These are phyloP conservation scores for Purpureocillium lavendulum DNA, from an alignment of 2,329 filamentous ascomycete genomes.

Conservation along the genomic window DNA sequence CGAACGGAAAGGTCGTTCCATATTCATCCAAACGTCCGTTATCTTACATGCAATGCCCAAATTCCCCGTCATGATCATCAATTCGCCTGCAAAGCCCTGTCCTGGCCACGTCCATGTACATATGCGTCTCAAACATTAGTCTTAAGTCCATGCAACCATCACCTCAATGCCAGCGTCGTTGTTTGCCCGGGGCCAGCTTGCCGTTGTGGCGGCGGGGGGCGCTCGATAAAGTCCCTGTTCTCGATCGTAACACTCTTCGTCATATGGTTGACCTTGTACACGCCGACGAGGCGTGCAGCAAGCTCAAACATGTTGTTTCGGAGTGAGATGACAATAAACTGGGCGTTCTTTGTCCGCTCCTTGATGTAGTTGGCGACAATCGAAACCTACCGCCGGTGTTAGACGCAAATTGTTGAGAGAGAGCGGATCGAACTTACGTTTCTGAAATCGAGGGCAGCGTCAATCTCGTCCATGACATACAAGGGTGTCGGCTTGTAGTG, in stretches of 20 bases:
- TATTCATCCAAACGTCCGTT: no score
- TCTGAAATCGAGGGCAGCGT: slow-evolving; percentile 93
- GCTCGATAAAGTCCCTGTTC: slow-evolving; percentile 66
- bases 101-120: slow-evolving; percentile 1
- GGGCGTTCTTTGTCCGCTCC: slow-evolving; percentile 96
- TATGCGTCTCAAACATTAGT: background rate
- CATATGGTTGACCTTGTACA: slow-evolving; percentile 99
- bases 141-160: slow-evolving; percentile 4
- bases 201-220: slow-evolving; percentile 24
- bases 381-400: slow-evolving; percentile 55
- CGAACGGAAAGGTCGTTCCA: no score
- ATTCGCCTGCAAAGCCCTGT: no score
- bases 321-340: slow-evolving; percentile 97
- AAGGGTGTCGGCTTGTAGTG: slow-evolving; percentile 96
- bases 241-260: slow-evolving; percentile 88
- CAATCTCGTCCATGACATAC: slow-evolving; percentile 99
- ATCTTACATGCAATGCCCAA: no score
- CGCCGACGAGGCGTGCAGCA: slow-evolving; percentile 86
- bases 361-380: slow-evolving; percentile 99
- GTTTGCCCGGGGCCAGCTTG: slow-evolving; percentile 18
- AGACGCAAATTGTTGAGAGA: background rate
- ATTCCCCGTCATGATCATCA: no score
- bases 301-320: slow-evolving; percentile 99
- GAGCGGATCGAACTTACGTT: slow-evolving; percentile 60
- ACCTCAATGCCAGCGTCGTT: slow-evolving; percentile 27